Evolutionary conservation across 257 asterid species (phyloP), one percentile per base, ranked within the genome.

Genomic region (Schizonepeta tenuifolia): DNA sequence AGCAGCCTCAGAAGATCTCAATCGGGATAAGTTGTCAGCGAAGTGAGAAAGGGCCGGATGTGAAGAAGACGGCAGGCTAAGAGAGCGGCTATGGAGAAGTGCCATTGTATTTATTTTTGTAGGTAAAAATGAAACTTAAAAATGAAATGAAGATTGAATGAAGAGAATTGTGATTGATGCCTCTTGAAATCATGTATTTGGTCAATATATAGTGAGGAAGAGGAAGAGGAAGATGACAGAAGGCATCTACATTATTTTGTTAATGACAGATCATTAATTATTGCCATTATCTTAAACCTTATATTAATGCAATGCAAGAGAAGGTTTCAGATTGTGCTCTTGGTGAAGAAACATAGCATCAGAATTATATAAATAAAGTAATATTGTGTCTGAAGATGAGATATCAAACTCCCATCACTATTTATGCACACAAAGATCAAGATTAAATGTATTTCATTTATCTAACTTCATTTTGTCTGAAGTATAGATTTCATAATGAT

Each of bases 1-100:
- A 15, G 80, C 10, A 31, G 71, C 76, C 69, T 68, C 78, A 4
- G 64, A 75, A 47, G 78, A 57, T 49, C 58, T 38, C 28, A 84
- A 69, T 43, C 38, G 35, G 47, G 77, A 72, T 56, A 82, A 38
- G 40, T 40, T 53, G 3, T 84, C 76, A 14, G 77, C 65, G 2
- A 84, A 73, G 9, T 78, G 82, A 61, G 73, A 73, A 17, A 79
- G 40, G 43, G 75, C 31, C 1, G 86, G 84, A 15, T 70, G 80
- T 50, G 79, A 77, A 38, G 24, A 35, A 1, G 81, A 51, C 21
- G 60, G 60, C n/a, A 54, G 22, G 15, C 60, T 21, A 54, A 54
- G 60, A 10, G 60, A 54, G n/a, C 60, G 60, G 7, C 60, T n/a
- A 1, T 54, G 60, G 60, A 10, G 60, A 21, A 54, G 59, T 0